Percentiles rank a stretch among this genome's conserved stretches.
These are phyloP conservation scores for Lagerstroemia speciosa DNA, from an alignment of 345 rosid species.

Conservation along the genomic window DNA sequence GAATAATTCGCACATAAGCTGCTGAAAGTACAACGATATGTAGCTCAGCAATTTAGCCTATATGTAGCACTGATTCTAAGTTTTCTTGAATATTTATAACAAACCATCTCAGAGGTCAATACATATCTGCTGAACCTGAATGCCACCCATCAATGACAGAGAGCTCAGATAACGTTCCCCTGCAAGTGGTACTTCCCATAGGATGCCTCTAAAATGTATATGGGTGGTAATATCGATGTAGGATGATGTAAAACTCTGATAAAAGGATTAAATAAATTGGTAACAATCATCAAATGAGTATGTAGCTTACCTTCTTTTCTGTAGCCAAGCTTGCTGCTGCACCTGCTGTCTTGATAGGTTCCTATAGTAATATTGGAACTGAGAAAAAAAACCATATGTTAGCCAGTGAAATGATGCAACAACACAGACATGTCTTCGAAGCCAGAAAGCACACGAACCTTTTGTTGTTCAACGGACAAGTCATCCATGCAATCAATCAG, in stretches of 20 bases:
- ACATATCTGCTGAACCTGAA: not conserved
- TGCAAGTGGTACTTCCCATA: not conserved
- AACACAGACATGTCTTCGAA: not conserved
- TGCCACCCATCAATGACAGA: not conserved
- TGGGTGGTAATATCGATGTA: not conserved
- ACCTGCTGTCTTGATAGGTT: slow-evolving; percentile 89
- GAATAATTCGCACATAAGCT: too few relatives aligned
- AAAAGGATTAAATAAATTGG: not conserved
- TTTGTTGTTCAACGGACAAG: slow-evolving; percentile 79
- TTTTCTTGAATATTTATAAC: too few relatives aligned
- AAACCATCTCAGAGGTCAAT: too few relatives aligned
- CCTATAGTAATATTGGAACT: slow-evolving; percentile 87
- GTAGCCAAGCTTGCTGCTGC: slow-evolving; percentile 98
- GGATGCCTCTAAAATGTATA: not conserved
- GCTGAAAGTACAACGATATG: too few relatives aligned
- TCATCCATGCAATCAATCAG: slow-evolving; percentile 98
- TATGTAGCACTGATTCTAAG: too few relatives aligned
- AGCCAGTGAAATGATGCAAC: slow-evolving; percentile 5
- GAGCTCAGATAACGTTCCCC: not conserved
- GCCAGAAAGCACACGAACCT: slow-evolving; percentile 35
- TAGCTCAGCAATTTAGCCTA: not conserved
- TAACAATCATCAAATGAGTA: not conserved
- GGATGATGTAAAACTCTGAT: not conserved
- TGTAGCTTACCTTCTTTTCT: slow-evolving; percentile 69
- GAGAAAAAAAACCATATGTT: slow-evolving; percentile 14